Evolutionary conservation across 2,329 filamentous ascomycete genomes (phyloP), one percentile per base, ranked within the genome.

Genomic region (Cladosporium austrohemisphaericum): DNA sequence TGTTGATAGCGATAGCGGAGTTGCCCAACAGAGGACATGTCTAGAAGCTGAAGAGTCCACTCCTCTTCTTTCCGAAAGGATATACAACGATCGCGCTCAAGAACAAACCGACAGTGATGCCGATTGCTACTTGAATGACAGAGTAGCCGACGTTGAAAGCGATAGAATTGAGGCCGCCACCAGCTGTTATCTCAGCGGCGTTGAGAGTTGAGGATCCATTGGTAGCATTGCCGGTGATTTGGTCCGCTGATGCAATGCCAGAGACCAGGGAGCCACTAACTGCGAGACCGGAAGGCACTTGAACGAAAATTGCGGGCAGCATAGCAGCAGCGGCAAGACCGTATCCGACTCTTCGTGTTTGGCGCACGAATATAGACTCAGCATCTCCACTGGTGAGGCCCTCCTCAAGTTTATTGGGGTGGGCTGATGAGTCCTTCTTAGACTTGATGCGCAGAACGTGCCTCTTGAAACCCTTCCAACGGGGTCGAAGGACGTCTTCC

Each of bases 311-410:
- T 4, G 86, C 90, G 0, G 90, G 90, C 8, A 95, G 71, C 76
- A 95, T 88, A 1, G 87, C 85, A 0, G 88, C 88, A 0, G 89
- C 89, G 0, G 90, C 90, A 2, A 95, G 79, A 1, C 86, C 86
- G 64, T 91, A 89, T 10, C 85, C 82, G 5, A 81, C 70, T 5
- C 73, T 68, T 5, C 75, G 66, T 3, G n/a, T 68, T 60, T 54
- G 67, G 10, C 62, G 54, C 33, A 61, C 52, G 47, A 60, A 63
- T n/a, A 59, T 40, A 19, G 59, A 62, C 14, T 61, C 61, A n/a
- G 41, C 51, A 20, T 64, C 63, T 23, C 41, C 41, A 31, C 45
- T 52, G 9, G 41, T 41, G 10, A 38, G 13, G 44, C 61, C 62
- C 41, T 64, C 61, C 48, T 68, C 65, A 31, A 66, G 51, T 25